Evolutionary conservation across 306 rosid species (phyloP).

Genomic region (Cicer pinnatifidum): DNA sequence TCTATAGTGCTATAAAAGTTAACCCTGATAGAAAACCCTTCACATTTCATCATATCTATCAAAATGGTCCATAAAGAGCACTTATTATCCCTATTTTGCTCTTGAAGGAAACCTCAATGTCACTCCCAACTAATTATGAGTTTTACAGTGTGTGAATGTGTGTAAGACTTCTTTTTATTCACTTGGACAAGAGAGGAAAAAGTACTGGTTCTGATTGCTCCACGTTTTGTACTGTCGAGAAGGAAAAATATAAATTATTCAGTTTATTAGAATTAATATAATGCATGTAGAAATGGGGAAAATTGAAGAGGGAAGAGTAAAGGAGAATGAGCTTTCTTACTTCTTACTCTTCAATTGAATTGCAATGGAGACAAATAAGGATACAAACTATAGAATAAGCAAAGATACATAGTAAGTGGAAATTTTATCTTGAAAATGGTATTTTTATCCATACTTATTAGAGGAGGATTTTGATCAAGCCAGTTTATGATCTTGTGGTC

Average conservation of each 20-base stretch:
- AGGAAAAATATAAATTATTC: not conserved
- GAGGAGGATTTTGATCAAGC: too few relatives aligned
- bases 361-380: not conserved
- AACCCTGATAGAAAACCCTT: not conserved
- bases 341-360: not conserved
- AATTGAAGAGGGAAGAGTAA: not conserved
- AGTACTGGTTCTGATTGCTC: constrained; percentile 34
- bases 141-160: not conserved
- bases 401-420: too few relatives aligned
- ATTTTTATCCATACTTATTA: too few relatives aligned
- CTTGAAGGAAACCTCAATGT: constrained; percentile 46
- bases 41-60: constrained; percentile 27
- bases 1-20: constrained; percentile 28
- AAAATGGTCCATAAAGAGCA: constrained; percentile 32
- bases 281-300: not conserved
- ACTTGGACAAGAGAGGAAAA: constrained; percentile 31
- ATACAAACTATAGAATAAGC: not conserved
- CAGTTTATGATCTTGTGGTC: not conserved
- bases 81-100: constrained; percentile 2
- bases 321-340: not conserved
- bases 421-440: too few relatives aligned
- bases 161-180: constrained; percentile 33
- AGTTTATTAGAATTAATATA: not conserved
- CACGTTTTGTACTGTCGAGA: constrained; percentile 3
- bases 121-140: constrained; percentile 44